A percentile compares a stretch with the other conserved stretches of the same genome.
Evolutionary conservation across 352 stramenopile genomes (phyloP).

Genomic region (Globisporangium viniferum): DNA sequence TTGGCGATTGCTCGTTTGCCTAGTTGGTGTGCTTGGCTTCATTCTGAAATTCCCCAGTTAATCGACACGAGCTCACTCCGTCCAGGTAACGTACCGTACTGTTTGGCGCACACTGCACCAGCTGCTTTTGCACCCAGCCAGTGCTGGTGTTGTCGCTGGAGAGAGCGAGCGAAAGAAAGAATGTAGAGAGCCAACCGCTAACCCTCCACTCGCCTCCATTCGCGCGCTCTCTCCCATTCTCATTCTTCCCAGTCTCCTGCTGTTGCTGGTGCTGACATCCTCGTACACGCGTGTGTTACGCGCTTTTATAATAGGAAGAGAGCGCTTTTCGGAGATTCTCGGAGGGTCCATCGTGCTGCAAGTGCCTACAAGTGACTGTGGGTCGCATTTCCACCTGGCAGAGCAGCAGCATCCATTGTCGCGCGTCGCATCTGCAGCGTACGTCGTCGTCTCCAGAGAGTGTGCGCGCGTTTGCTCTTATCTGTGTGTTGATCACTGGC

Average conservation of each 20-base stretch:
- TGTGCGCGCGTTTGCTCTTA: no score
- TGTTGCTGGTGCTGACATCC: background rate
- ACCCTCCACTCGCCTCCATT: background rate
- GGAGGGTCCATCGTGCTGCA: background rate
- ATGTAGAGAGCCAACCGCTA: constrained; percentile 6
- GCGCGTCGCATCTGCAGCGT: background rate
- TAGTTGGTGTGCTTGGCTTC: background rate
- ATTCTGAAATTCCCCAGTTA: background rate
- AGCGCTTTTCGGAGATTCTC: background rate
- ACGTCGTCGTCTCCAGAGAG: background rate
- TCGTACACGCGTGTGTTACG: constrained; percentile 8
- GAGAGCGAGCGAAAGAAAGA: background rate
- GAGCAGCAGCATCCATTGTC: background rate
- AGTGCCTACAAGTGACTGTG: background rate
- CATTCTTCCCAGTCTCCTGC: background rate
- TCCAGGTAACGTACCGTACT: background rate
- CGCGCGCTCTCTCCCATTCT: constrained; percentile 1
- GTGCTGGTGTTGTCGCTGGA: constrained; percentile 2
- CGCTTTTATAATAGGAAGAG: background rate
- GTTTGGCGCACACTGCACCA: background rate
- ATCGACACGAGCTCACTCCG: background rate
- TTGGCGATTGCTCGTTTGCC: background rate
- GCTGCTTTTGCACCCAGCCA: constrained; percentile 2
- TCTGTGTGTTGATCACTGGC: constrained; percentile 3
- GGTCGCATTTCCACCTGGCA: background rate